Evolutionary conservation across 441 rosid genomes (phyloP), one percentile per base, ranked within the genome.

Genomic region (Aleurites moluccanus): DNA sequence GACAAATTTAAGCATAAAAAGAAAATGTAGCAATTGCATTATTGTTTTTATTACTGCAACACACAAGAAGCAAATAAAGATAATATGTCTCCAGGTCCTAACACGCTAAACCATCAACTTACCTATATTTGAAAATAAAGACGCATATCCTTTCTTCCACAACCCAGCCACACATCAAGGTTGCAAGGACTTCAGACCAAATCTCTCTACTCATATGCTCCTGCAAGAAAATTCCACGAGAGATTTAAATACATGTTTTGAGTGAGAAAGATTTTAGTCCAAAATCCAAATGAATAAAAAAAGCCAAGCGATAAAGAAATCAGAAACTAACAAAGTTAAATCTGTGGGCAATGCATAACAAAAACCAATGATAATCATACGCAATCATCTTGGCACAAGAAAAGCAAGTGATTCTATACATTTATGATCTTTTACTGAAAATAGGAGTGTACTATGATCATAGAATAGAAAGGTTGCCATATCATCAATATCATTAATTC

Each of bases 41-140:
- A 56, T 61, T 75, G 16, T 57, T 81, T 70, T 75, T 81, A 82
- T 83, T 79, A 74, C 79, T 25, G 72, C 72, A 67, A 66, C 71
- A 57, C 72, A n/a, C n/a, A n/a, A n/a, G n/a, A n/a, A n/a, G n/a
- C n/a, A 76, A 49, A 47, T 74, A 78, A 76, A 47, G 72, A 72
- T 76, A 21, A 69, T 30, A 72, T 66, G 81, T 84, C 84, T 72
- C 67, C 72, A 78, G 56, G 64, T 35, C 76, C 64, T 25, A 67
- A 75, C 85, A 78, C 15, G 77, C 74, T 18, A 83, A 79, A 74
- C 83, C 74, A 80, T 64, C 64, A 44, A 82, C 95, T 86, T 87
- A 89, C 92, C 92, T 27, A 87, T 79, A 75, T 63, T 75, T 63
- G 68, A 75, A 47, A 73, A 68, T 28, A 68, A 67, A 73, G 73